Base-by-base conservation (phyloP, 345 rosid genomes). In the Lumnitzera racemosa region DNA sequence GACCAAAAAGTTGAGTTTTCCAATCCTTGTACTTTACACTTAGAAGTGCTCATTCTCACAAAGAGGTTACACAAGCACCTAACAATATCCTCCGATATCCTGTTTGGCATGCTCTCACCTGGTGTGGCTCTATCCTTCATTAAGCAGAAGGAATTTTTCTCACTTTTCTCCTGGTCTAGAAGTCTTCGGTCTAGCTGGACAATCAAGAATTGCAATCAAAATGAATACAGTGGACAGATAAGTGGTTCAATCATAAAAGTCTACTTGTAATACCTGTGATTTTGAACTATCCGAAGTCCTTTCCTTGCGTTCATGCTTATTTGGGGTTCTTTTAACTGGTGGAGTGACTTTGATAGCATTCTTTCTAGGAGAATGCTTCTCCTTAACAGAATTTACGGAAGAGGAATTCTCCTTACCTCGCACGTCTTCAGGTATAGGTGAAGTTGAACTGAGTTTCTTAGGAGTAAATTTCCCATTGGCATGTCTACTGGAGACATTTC, bases 151-250 rank as follows among this genome's bases (percentile, higher is more conserved):
- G 76, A 76, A 71, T 80, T 83, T 68, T 80, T 83, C 14, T 75
- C 82, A 24, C 81, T 83, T 54, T 57, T 80, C 55, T 86, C 95
- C 9, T 75, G 82, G 56, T 83, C 85, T 54, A 46, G 61, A 48
- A 82, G 75, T 81, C 96, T 80, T 78, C 67, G 51, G 67, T 83
- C 98, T 74, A 74, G 70, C 96, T 85, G 88, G 61, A 79, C 74
- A 55, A 61, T 61, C 48, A 23, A 63, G 41, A 55, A 53, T 46
- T 36, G 23, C 24, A 65, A 52, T 61, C 57, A 50, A 49, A 25
- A 62, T 27, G n/a, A 62, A 61, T 27, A 41, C 20, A 31, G 25
- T 43, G 24, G 36, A 9, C 24, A 53, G 46, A 50, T 13, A 4
- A 14, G 17, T 50, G 25, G 66, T 15, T 54, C 2, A 4, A 9